A percentile compares a stretch with the other conserved stretches of the same genome.
These are phyloP conservation scores for Tricholoma matsutake DNA, from an alignment of 768 basidiomycete species.

Conservation along the genomic window DNA sequence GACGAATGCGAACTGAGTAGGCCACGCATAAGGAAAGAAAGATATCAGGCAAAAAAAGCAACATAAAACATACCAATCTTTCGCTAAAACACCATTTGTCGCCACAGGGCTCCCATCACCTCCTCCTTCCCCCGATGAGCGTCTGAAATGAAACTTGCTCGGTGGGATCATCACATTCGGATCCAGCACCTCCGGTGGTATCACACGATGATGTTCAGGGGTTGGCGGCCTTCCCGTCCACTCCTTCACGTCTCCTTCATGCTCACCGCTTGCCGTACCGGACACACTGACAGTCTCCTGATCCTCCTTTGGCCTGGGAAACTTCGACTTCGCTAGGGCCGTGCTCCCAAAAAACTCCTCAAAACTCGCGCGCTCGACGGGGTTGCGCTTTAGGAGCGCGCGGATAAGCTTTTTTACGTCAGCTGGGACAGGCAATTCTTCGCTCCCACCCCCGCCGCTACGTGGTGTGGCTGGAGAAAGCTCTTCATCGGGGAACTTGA, in stretches of 20 bases:
- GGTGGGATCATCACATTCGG: constrained; percentile 80
- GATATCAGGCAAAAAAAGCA: neutral
- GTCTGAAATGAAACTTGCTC: constrained; percentile 73
- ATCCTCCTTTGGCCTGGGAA: constrained; percentile 52
- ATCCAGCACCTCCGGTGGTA: constrained; percentile 79
- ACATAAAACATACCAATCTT: constrained; percentile 21
- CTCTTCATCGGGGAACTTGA: constrained; percentile 94
- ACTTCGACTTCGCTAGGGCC: constrained; percentile 75
- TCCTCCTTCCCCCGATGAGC: constrained; percentile 26
- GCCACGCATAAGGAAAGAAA: neutral
- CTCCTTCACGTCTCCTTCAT: constrained; percentile 25
- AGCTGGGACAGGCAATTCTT: constrained; percentile 57
- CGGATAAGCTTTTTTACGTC: constrained; percentile 91
- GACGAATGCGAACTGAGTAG: constrained; percentile 19
- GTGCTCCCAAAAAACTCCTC: constrained; percentile 89
- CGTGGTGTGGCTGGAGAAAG: constrained; percentile 43
- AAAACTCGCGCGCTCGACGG: constrained; percentile 81
- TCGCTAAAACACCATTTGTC: constrained; percentile 18
- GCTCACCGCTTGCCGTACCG: constrained; percentile 26
- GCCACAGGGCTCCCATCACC: constrained; percentile 21
- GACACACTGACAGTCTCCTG: constrained; percentile 25
- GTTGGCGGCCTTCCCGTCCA: constrained; percentile 42
- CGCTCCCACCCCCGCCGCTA: constrained; percentile 43
- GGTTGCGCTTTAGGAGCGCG: constrained; percentile 76
- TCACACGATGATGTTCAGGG: constrained; percentile 70